Conservation (phyloP, 164 flowering plant species). For the Umbellularia californica region DNA sequence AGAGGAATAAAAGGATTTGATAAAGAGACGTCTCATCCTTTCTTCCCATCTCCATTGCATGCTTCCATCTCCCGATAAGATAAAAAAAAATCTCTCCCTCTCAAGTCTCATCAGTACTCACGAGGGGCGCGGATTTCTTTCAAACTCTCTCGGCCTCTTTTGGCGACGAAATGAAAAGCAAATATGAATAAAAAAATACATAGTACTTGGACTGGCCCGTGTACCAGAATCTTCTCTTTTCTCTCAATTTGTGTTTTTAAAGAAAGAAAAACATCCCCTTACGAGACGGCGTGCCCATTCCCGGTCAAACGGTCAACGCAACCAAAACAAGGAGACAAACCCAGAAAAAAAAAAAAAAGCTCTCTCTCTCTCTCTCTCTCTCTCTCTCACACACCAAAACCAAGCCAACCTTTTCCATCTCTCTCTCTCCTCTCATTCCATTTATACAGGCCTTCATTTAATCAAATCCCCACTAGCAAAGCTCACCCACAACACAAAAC, state of each 20-base stretch:
- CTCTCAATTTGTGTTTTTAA: not conserved
- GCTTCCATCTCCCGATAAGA: not conserved
- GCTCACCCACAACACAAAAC: not conserved
- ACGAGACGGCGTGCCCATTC: not conserved
- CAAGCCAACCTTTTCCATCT: not conserved
- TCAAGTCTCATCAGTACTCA: not conserved
- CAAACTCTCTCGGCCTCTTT: slow-evolving; percentile 1
- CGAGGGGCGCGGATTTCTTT: not conserved
- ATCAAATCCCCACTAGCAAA: not conserved
- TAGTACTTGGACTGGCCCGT: not conserved
- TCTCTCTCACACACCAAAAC: not conserved
- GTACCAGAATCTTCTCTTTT: not conserved
- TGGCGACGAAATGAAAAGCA: not conserved
- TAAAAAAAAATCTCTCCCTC: not conserved
- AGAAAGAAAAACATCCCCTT: not conserved
- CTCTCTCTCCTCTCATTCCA: not conserved
- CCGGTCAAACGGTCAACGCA: not conserved
- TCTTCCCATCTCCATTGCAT: too few relatives aligned
- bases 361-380: not conserved
- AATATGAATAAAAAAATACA: not conserved
- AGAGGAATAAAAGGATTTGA: too few relatives aligned
- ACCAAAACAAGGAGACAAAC: too few relatives aligned
- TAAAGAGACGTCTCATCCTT: too few relatives aligned
- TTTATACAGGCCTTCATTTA: not conserved
- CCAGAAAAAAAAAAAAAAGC: too few relatives aligned